A percentile compares a stretch with the other conserved stretches of the same genome.
phyloP scores from a whole-genome alignment of 2,329 filamentous ascomycete species.

The Davidsoniella neocaledoniae region DNA sequence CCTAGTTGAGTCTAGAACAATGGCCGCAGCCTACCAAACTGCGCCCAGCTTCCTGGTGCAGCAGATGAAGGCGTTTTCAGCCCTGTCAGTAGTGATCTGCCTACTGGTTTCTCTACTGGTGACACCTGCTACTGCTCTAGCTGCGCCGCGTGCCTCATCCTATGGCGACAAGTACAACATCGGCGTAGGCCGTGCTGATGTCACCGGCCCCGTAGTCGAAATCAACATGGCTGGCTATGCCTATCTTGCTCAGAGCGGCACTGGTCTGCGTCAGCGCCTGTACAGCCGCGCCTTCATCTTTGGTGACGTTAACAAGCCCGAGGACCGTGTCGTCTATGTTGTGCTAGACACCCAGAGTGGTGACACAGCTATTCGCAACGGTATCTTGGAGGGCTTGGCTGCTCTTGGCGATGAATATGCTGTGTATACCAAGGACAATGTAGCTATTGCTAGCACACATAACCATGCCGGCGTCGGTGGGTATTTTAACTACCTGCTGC shows the following conservation, averaged over 20 bases:
- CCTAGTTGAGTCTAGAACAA: too few relatives aligned
- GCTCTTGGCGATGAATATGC: conserved; percentile 54
- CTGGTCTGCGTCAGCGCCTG: conserved; percentile 66
- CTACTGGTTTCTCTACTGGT: neutral
- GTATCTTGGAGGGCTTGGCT: conserved; percentile 56
- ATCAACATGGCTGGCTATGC: conserved; percentile 86
- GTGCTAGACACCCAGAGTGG: conserved; percentile 75
- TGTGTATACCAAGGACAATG: conserved; percentile 58
- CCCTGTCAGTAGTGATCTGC: neutral
- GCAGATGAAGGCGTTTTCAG: neutral
- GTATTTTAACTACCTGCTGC: conserved; percentile 83
- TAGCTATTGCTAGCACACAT: conserved; percentile 84
- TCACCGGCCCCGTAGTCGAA: conserved; percentile 62
- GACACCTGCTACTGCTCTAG: neutral
- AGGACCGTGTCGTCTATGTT: conserved; percentile 66
- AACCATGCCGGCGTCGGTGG: conserved; percentile 79
- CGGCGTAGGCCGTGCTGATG: conserved; percentile 36
- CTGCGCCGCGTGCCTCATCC: neutral
- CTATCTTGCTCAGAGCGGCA: conserved; percentile 59
- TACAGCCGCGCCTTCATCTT: conserved; percentile 81
- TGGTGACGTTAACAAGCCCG: conserved; percentile 44
- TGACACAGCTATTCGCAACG: conserved; percentile 72
- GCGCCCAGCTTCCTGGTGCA: too few relatives aligned
- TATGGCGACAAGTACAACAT: conserved; percentile 25
- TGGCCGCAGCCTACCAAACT: too few relatives aligned